phyloP scores from a whole-genome alignment of 805 yeast genomes.

The Teunomyces stri region DNA sequence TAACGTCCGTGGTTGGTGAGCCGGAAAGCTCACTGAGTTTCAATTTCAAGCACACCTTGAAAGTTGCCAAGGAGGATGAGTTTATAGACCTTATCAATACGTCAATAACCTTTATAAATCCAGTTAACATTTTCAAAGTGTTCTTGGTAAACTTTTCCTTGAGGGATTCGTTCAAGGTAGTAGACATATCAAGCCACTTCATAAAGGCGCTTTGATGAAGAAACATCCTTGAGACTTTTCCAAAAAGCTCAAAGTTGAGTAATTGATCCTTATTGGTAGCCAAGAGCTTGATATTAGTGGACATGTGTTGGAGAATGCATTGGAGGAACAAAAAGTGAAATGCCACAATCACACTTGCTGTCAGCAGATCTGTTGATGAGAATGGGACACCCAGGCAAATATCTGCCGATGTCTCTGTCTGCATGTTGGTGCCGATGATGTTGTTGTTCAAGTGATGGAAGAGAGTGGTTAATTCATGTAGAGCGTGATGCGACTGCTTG shows the following conservation, averaged over 20 bases:
- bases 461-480: conserved; percentile 9
- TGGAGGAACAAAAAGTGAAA: conserved; percentile 30
- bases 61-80: background rate
- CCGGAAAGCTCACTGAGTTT: conserved; percentile 5
- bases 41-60: conserved; percentile 6
- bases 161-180: conserved; percentile 6
- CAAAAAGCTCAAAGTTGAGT: conserved; percentile 10
- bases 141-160: conserved; percentile 19
- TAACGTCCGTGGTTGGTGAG: background rate
- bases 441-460: conserved; percentile 11
- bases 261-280: conserved; percentile 9
- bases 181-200: conserved; percentile 20
- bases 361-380: conserved; percentile 1
- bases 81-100: conserved; percentile 9
- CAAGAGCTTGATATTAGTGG: conserved; percentile 15
- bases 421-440: conserved; percentile 4
- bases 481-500: conserved; percentile 11
- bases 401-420: background rate
- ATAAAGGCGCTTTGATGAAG: conserved; percentile 16
- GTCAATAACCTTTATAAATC: conserved; percentile 21
- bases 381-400: conserved; percentile 11
- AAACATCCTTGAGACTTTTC: conserved; percentile 15
- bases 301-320: conserved; percentile 20
- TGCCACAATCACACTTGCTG: conserved; percentile 18
- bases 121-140: conserved; percentile 22